Evolutionary conservation across 768 basidiomycete species (phyloP), one percentile per base, ranked within the genome.

Genomic region (Panus rudis): DNA sequence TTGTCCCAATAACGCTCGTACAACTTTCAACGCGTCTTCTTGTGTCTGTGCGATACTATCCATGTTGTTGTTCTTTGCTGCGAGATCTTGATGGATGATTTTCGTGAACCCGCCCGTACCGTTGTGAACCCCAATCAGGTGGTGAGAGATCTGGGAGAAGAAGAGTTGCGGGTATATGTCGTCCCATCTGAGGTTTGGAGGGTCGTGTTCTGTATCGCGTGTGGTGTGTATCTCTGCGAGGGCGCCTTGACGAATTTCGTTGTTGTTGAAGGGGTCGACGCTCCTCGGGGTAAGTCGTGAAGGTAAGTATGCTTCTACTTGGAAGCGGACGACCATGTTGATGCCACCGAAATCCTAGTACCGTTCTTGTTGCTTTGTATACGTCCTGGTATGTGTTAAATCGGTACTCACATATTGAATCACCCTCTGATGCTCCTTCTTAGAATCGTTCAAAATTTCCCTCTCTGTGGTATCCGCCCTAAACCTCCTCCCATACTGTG

Each of bases 161-260:
- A 73, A 80, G 12, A 86, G 61, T 54, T 86, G 84, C 0, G 78
- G 75, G 56, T 78, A 84, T 1, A 66, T 62, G 10, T 83, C 79
- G 22, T 54, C 63, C 81, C 81, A 85, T 52, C 80, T 65, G 45
- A 62, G 37, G 7, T 25, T 4, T 6, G 20, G 25, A 14, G 34
- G 23, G 32, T 44, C 45, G 16, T 22, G 13, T 20, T 19, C 25
- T 3, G 46, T 43, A n/a, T n/a, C n/a, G 27, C 49, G 45, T 14
- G 46, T 47, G 32, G 46, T 51, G 21, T n/a, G n/a, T n/a, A 50
- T 28, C 31, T 50, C 42, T 21, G 43, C 33, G 6, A 50, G 39
- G 7, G 45, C 21, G 27, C 32, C 27, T 26, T 50, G 49, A 6
- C 41, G 45, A 4, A 50, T 38, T 6, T 23, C 20, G n/a, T 19